phyloP scores from a whole-genome alignment of 129 eudicot species.

The Calendula officinalis region DNA sequence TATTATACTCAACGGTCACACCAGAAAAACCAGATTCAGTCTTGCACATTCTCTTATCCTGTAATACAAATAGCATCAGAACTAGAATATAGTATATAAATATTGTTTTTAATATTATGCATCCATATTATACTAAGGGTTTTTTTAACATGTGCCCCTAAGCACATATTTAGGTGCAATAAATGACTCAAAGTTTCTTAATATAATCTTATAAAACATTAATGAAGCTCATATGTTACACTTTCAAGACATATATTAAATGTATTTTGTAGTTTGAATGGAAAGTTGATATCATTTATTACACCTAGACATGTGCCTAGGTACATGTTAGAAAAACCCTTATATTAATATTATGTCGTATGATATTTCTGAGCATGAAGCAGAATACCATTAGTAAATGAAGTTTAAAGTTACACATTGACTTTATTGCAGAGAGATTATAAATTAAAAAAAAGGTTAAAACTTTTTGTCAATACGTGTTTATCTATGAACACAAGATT shows the following conservation, averaged over 20 bases:
- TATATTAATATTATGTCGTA: constrained; percentile 18
- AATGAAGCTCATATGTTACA: too few species aligned
- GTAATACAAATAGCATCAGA: not conserved
- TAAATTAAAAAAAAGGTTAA: too few species aligned
- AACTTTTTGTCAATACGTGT: too few species aligned
- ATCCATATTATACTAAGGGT: not conserved
- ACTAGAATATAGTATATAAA: not conserved
- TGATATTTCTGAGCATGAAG: constrained; percentile 15
- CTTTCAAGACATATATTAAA: too few species aligned
- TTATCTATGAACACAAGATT: too few species aligned
- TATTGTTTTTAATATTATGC: not conserved
- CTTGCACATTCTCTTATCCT: constrained; percentile 50
- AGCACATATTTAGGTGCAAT: too few species aligned
- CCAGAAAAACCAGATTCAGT: constrained; percentile 37
- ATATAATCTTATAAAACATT: too few species aligned
- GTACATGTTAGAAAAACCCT: not conserved
- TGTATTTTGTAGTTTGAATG: too few species aligned
- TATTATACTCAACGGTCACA: constrained; percentile 29
- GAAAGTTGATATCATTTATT: too few species aligned
- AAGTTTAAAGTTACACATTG: constrained; percentile 11
- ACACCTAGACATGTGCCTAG: too few species aligned
- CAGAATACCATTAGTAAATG: not conserved
- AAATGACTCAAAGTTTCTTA: too few species aligned
- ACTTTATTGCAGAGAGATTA: not conserved
- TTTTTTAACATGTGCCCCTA: too few species aligned